A percentile compares a stretch with the other conserved stretches of the same genome.
phyloP scores from a whole-genome alignment of 2,329 filamentous ascomycete species.

The Ophiostoma ulmi region DNA sequence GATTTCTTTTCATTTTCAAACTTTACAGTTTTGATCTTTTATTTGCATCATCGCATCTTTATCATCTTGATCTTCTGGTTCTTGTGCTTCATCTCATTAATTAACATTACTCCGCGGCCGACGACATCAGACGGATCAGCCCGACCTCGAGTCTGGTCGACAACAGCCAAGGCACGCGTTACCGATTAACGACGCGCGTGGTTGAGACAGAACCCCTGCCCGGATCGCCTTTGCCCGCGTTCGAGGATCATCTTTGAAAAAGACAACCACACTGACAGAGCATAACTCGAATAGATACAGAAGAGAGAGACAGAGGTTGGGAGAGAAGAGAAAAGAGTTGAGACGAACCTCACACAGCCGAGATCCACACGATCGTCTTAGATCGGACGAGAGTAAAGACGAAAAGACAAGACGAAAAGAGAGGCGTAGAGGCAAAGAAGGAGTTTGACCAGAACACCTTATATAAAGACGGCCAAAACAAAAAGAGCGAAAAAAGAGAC shows the following conservation, averaged over 20 bases:
- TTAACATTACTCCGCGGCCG: background rate
- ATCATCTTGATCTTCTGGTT: background rate
- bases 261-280: background rate
- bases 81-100: background rate
- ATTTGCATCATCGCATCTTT: background rate
- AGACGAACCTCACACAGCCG: background rate
- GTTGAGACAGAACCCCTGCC: conserved; percentile 5
- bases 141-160: conserved; percentile 1
- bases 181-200: background rate
- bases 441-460: background rate
- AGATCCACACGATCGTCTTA: background rate
- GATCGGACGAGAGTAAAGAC: conserved; percentile 3
- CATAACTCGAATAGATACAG: background rate
- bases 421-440: background rate
- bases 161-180: background rate
- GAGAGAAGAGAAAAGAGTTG: background rate
- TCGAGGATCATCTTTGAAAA: background rate
- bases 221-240: background rate
- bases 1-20: background rate
- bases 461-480: no score
- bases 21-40: background rate
- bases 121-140: conserved; percentile 6
- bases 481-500: background rate
- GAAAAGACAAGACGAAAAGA: background rate
- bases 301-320: background rate